Evolutionary conservation across 345 rosid species (phyloP).

Genomic region (Capsella bursapastoris): DNA sequence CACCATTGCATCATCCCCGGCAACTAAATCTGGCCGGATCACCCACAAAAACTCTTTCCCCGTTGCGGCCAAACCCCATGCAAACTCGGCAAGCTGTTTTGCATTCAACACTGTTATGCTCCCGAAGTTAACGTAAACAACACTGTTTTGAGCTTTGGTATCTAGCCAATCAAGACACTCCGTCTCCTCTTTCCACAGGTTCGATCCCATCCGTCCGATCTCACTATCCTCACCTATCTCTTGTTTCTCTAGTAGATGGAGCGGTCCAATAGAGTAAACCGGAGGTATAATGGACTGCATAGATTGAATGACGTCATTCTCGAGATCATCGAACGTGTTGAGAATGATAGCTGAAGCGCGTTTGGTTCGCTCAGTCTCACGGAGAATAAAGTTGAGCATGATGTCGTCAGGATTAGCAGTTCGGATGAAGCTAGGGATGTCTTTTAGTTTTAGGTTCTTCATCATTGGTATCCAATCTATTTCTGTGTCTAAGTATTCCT

Average conservation of each 20-base stretch:
- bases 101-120: constrained; percentile 57
- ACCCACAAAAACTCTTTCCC: constrained; percentile 59
- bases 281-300: constrained; percentile 49
- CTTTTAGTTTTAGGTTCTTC: constrained; percentile 52
- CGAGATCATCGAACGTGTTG: constrained; percentile 54
- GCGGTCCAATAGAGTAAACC: constrained; percentile 51
- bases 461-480: constrained; percentile 57
- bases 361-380: constrained; percentile 41
- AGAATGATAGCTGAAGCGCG: constrained; percentile 53
- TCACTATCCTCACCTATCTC: constrained; percentile 16
- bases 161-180: constrained; percentile 56
- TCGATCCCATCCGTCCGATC: constrained; percentile 44
- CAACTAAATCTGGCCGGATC: constrained; percentile 58
- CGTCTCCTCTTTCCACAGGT: constrained; percentile 57
- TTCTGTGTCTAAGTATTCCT: constrained; percentile 54
- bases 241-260: constrained; percentile 44
- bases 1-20: constrained; percentile 48
- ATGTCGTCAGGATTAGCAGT: constrained; percentile 46
- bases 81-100: constrained; percentile 52
- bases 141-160: constrained; percentile 50
- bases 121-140: constrained; percentile 64
- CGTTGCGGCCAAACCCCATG: constrained; percentile 68
- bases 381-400: constrained; percentile 12
- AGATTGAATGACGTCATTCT: constrained; percentile 39
- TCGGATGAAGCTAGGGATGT: constrained; percentile 52